Percentiles rank a stretch among this genome's conserved stretches.
Evolutionary conservation across 495 filamentous ascomycete genomes (phyloP).

Genomic region (Aspergillus homomorphus): DNA sequence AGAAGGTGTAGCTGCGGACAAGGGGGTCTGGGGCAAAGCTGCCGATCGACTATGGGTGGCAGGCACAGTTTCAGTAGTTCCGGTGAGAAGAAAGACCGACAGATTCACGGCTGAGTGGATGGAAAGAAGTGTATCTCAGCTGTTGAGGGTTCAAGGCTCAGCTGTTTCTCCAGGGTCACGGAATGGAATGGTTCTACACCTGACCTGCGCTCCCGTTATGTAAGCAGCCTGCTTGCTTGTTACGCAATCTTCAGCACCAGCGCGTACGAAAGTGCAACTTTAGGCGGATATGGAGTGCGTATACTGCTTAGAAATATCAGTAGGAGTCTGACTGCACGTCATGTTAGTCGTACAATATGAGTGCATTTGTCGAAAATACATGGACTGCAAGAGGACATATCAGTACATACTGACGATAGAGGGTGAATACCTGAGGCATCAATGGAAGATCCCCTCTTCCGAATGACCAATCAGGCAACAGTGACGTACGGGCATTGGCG

Average conservation of each 20-base stretch:
- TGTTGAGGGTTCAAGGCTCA: constrained; percentile 5
- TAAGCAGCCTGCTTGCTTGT: constrained; percentile 5
- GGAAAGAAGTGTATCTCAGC: not conserved
- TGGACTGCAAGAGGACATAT: too few relatives aligned
- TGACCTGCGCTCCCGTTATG: constrained; percentile 9
- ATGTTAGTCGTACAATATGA: too few relatives aligned
- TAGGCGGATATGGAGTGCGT: too few relatives aligned
- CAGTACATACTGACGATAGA: too few relatives aligned
- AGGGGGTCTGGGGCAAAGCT: constrained; percentile 8
- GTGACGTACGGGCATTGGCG: constrained; percentile 43
- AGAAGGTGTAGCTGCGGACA: constrained; percentile 8
- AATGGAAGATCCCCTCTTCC: constrained; percentile 33
- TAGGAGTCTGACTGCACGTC: not conserved
- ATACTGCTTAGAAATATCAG: not conserved
- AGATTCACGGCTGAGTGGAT: not conserved
- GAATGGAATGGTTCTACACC: constrained; percentile 11
- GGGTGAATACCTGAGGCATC: constrained; percentile 20
- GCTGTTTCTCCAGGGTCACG: too few relatives aligned
- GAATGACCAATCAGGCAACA: constrained; percentile 46
- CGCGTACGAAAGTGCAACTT: not conserved
- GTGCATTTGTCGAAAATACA: too few relatives aligned
- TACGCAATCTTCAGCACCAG: not conserved
- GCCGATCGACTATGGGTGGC: too few relatives aligned
- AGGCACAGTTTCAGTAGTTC: not conserved
- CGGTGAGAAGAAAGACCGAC: not conserved